Conservation (phyloP, 305 asterid species). For the Striga hermonthica region DNA sequence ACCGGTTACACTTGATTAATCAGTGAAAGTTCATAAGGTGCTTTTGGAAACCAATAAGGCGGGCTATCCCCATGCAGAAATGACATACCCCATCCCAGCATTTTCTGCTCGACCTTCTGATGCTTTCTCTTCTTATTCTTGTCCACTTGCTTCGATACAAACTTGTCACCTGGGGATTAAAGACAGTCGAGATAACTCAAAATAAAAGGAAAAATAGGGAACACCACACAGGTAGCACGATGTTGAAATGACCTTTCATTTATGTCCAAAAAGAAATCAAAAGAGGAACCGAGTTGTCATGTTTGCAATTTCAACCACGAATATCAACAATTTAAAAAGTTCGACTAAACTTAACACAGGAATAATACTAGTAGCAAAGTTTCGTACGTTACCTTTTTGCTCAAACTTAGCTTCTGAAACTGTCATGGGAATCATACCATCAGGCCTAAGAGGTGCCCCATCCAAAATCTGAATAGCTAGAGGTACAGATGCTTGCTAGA, state of each 20-base stretch:
- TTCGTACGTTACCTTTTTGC: conserved; percentile 67
- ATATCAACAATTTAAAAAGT: conserved; percentile 10
- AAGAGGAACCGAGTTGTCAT: conserved; percentile 7
- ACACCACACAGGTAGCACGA: conserved; percentile 17
- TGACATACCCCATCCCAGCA: conserved; percentile 97
- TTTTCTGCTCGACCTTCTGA: conserved; percentile 83
- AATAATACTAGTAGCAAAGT: conserved; percentile 26
- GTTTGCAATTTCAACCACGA: conserved; percentile 10
- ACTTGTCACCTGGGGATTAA: conserved; percentile 63
- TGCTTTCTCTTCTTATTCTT: conserved; percentile 82
- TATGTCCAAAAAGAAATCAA: background rate
- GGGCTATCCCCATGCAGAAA: conserved; percentile 18
- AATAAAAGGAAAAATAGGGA: background rate
- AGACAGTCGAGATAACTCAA: conserved; percentile 7
- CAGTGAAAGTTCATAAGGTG: conserved; percentile 19
- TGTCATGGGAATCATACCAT: conserved; percentile 67
- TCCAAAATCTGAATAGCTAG: conserved; percentile 82
- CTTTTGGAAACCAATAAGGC: background rate
- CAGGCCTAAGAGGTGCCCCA: conserved; percentile 77
- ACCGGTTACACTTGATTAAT: conserved; percentile 3
- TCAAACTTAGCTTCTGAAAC: conserved; percentile 83
- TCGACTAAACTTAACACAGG: conserved; percentile 14
- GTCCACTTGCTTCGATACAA: conserved; percentile 76
- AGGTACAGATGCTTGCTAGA: conserved; percentile 92
- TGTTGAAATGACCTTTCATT: background rate